These are phyloP conservation scores for Clitopilus hobsonii DNA, from an alignment of 768 basidiomycete species.

Conservation along the genomic window DNA sequence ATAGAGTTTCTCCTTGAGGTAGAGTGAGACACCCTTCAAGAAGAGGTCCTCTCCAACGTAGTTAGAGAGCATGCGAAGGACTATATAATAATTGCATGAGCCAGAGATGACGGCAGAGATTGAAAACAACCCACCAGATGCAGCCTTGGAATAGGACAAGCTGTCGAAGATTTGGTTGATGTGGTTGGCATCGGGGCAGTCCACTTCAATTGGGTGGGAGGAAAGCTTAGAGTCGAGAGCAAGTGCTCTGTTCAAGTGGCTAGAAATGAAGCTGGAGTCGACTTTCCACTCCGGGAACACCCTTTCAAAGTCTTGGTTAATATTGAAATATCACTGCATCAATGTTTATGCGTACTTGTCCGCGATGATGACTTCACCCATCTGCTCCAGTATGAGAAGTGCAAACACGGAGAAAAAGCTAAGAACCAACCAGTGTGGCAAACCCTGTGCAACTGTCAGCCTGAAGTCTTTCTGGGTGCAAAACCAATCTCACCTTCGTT, in stretches of 20 bases:
- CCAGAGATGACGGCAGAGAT: not conserved
- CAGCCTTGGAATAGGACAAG: constrained; percentile 83
- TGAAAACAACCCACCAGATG: constrained; percentile 45
- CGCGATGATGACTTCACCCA: constrained; percentile 84
- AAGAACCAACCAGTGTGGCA: constrained; percentile 63
- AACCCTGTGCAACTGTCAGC: constrained; percentile 48
- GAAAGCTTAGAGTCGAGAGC: constrained; percentile 79
- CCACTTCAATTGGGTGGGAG: constrained; percentile 91
- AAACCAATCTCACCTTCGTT: constrained; percentile 54
- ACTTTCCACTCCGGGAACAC: constrained; percentile 86
- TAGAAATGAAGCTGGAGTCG: constrained; percentile 75
- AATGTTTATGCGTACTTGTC: constrained; percentile 45
- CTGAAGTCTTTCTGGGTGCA: not conserved
- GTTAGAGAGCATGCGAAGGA: constrained; percentile 90
- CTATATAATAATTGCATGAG: constrained; percentile 24
- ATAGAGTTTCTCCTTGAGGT: constrained; percentile 86
- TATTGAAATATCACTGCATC: no score
- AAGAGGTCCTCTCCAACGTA: constrained; percentile 89
- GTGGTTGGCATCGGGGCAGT: constrained; percentile 80
- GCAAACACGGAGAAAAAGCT: not conserved
- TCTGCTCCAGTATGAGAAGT: constrained; percentile 28
- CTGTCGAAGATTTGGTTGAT: constrained; percentile 91
- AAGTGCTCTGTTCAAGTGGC: constrained; percentile 73
- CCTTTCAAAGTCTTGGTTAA: constrained; percentile 32
- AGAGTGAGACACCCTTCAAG: constrained; percentile 83